Conservation (phyloP, 78 protist genomes). For the Dictyostelium brefeldianum region DNA sequence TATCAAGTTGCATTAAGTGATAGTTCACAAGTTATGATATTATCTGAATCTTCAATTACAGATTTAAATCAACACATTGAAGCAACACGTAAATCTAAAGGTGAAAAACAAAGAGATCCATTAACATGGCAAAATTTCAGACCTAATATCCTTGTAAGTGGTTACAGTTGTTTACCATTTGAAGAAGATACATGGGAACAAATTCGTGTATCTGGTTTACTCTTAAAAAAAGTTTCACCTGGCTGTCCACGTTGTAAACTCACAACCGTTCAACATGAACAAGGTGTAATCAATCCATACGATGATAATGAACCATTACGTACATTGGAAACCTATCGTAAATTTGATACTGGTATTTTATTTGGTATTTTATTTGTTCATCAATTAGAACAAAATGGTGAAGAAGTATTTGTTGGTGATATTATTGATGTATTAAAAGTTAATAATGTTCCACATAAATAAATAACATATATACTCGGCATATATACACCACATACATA, state of each 20-base stretch:
- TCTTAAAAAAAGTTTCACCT: not conserved
- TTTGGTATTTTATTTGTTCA: conserved; percentile 27
- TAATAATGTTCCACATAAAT: not conserved
- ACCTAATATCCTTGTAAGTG: conserved; percentile 30
- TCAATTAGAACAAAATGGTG: not conserved
- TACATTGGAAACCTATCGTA: conserved; percentile 19
- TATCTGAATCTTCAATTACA: conserved; percentile 31
- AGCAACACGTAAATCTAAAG: conserved; percentile 8
- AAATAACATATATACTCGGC: not conserved
- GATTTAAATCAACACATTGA: conserved; percentile 22
- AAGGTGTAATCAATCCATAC: conserved; percentile 29
- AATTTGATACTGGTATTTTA: not conserved
- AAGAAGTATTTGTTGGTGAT: conserved; percentile 46
- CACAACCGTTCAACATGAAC: conserved; percentile 23
- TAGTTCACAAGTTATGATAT: conserved; percentile 37
- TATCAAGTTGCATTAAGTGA: conserved; percentile 41
- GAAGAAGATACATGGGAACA: conserved; percentile 52
- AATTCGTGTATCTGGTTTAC: not conserved
- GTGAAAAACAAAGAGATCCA: not conserved
- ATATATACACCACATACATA: not conserved
- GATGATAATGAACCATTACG: conserved; percentile 58
- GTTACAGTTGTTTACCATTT: not conserved
- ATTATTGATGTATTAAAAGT: conserved; percentile 26
- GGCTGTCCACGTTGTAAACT: conserved; percentile 47
- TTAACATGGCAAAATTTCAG: conserved; percentile 14